Evolutionary conservation across 257 asterid genomes (phyloP), one percentile per base, ranked within the genome.

Genomic region (Apocynum venetum): DNA sequence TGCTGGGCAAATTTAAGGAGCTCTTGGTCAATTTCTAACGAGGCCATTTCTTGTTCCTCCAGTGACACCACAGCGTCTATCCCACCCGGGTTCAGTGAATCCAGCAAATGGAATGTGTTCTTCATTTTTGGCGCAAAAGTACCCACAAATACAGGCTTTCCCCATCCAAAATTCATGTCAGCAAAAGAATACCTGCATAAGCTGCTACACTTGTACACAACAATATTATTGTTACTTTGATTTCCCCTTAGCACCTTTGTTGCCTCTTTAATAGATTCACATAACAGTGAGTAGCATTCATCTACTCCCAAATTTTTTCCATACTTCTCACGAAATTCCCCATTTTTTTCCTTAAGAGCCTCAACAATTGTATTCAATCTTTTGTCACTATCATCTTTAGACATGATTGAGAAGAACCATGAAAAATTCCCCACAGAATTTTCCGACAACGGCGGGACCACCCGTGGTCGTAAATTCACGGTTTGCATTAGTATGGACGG

Each of bases 91-190:
- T 43, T 55, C 20, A 19, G 56, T 4, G 72, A 74, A 47, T 73
- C 81, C 36, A 60, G 19, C 35, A 81, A 43, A 40, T 13, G 7
- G 17, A 81, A 46, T 19, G 31, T 77, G 35, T 68, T 81, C 31
- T 73, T 64, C 6, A 31, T 38, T 13, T 53, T 60, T 2, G 64
- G 46, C 6, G 51, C 55, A 8, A 69, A 52, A 2, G 49, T n/a
- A 48, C 75, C 60, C 63, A 77, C 81, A 25, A 65, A 41, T 4
- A 69, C 44, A 2, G 84, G 84, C 49, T 36, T 56, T 48, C 77
- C 84, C 84, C 82, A 81, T n/a, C 84, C 79, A 55, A 77, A 81
- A 2, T 81, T 64, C 12, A 55, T 25, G 3, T 69, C n/a, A 8
- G 76, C 19, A 0, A 68, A 15, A 1, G 76, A 71, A 20, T 43